A percentile compares a stretch with the other conserved stretches of the same genome.
These are phyloP conservation scores for Spathaspora girioi DNA, from an alignment of 805 yeast genomes.

Conservation along the genomic window DNA sequence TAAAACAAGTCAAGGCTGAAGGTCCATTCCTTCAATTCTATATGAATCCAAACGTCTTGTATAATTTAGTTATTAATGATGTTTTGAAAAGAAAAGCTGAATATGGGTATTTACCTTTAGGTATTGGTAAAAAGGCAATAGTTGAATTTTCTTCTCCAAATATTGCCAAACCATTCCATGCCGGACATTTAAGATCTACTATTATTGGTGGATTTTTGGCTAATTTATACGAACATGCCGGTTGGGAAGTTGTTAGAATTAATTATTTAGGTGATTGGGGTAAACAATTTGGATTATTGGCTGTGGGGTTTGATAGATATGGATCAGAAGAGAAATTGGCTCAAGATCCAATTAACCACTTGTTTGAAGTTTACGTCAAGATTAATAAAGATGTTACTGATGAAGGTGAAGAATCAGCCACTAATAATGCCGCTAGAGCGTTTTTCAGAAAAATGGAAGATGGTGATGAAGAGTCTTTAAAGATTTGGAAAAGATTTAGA, in stretches of 20 bases:
- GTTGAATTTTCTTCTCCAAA: slow-evolving; percentile 97
- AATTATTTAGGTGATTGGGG: slow-evolving; percentile 99
- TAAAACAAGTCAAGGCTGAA: slow-evolving; percentile 70
- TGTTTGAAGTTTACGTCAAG: slow-evolving; percentile 89
- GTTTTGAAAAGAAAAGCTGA: slow-evolving; percentile 54
- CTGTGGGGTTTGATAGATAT: slow-evolving; percentile 84
- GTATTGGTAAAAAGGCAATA: slow-evolving; percentile 63
- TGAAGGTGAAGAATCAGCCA: slow-evolving; percentile 54
- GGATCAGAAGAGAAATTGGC: slow-evolving; percentile 74
- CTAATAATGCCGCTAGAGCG: slow-evolving; percentile 80
- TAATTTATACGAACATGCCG: slow-evolving; percentile 83
- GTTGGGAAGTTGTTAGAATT: slow-evolving; percentile 89
- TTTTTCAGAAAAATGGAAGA: slow-evolving; percentile 91
- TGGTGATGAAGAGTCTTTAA: slow-evolving; percentile 78
- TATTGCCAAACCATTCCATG: slow-evolving; percentile 99
- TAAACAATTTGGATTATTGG: slow-evolving; percentile 94
- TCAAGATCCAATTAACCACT: slow-evolving; percentile 85
- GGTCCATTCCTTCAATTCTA: slow-evolving; percentile 92
- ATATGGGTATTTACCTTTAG: slow-evolving; percentile 77
- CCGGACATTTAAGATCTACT: slow-evolving; percentile 97
- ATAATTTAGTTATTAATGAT: slow-evolving; percentile 66
- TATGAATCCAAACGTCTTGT: slow-evolving; percentile 64
- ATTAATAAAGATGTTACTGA: slow-evolving; percentile 72
- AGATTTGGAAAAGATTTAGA: slow-evolving; percentile 83
- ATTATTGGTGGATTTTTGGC: slow-evolving; percentile 95